phyloP scores from a whole-genome alignment of 2,329 filamentous ascomycete species.

The Ascochyta fabae region DNA sequence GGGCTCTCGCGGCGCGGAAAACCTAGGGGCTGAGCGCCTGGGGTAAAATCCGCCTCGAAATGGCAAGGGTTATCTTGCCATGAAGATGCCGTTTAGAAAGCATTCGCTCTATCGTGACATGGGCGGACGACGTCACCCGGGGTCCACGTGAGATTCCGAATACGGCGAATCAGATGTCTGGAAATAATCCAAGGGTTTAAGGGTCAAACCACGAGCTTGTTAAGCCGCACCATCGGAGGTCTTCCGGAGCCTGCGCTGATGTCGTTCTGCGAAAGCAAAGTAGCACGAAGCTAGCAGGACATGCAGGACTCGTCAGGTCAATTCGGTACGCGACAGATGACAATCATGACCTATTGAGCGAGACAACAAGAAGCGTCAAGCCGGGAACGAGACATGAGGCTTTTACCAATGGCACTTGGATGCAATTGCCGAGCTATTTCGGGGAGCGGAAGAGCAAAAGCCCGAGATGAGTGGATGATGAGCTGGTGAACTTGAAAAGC shows the following conservation, averaged over 20 bases:
- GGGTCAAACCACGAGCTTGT: conserved; percentile 10
- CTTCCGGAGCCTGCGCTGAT: conserved; percentile 10
- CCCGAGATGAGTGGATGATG: conserved; percentile 18
- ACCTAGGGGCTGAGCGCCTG: conserved; percentile 15
- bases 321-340: not conserved
- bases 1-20: conserved; percentile 22
- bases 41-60: conserved; percentile 6
- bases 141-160: not conserved
- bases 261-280: not conserved
- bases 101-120: conserved; percentile 5
- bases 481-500: conserved; percentile 3
- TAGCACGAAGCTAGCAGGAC: not conserved
- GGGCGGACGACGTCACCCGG: conserved; percentile 10
- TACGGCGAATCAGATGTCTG: conserved; percentile 12
- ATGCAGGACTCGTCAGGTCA: not conserved
- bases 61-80: not conserved
- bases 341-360: not conserved
- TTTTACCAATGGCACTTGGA: conserved; percentile 1
- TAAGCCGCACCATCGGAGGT: conserved; percentile 15
- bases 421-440: conserved; percentile 10
- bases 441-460: conserved; percentile 22
- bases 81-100: not conserved
- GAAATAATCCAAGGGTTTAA: conserved; percentile 15
- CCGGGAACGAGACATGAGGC: conserved; percentile 12
- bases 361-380: not conserved